Base-by-base conservation (phyloP, 2,329 filamentous ascomycete genomes). In the Dactylellina haptotyla region DNA sequence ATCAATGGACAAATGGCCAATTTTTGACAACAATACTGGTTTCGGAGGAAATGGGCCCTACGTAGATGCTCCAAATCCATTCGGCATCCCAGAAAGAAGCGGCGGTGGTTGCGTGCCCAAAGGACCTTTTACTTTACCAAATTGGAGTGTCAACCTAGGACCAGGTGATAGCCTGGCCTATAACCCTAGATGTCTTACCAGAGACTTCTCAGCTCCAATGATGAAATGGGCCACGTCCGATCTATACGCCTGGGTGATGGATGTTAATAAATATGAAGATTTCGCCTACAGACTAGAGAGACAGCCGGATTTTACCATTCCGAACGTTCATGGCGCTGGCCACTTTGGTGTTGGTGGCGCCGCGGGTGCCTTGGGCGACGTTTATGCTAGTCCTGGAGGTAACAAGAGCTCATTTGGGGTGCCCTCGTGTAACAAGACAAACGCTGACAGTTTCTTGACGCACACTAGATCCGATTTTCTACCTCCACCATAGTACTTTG, bases 331-430 rank as follows among this genome's bases (percentile, higher is more conserved):
- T 43, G 79, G 78, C 0, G 78, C 77, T 48, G 80, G 79, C 0
- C 80, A 81, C 59, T 81, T 81, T 63, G 80, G 79, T n/a, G 78
- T 81, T 26, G 80, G 80, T 3, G 80, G 80, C 9, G 78, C 77
- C 2, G 50, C 80, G 12, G 79, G 80, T 1, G 76, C 76, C 41
- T 77, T 79, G 34, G 80, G 79, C 4, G 78, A 80, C 75, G 77
- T 79, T n/a, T 76, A 77, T 16, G 79, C 79, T 18, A 79, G 79
- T n/a, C 81, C 80, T 12, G 80, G 78, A 34, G 79, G 76, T 76
- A 75, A 75, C 69, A 58, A 48, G 12, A 14, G 18, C 25, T 26
- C 34, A n/a, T 26, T 26, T 37, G 28, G 32, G 5, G 25, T 45
- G 34, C 20, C 18, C 9, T 39, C 28, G 37, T 45, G 32, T 23